Conservation (phyloP, 495 filamentous ascomycete genomes). For the Hypoxylon lienhwacheense region DNA sequence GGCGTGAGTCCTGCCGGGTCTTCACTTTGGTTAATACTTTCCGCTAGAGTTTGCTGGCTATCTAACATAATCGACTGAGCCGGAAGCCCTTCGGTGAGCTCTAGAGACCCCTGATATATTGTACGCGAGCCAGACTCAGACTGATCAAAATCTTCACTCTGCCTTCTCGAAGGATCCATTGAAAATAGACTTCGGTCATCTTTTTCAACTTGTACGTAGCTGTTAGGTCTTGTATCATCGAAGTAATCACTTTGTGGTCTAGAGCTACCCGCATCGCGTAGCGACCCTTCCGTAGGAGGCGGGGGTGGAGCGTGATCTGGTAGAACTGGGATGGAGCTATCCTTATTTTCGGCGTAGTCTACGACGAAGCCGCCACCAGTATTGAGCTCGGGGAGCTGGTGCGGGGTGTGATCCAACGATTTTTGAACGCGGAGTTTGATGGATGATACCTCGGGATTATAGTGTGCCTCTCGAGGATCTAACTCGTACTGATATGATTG, state of each 20-base stretch:
- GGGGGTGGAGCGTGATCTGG: constrained; percentile 45
- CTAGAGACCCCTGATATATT: constrained; percentile 41
- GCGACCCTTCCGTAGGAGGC: constrained; percentile 27
- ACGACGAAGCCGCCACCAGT: constrained; percentile 40
- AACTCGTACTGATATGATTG: constrained; percentile 31
- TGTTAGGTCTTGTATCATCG: constrained; percentile 46
- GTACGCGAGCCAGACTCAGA: constrained; percentile 41
- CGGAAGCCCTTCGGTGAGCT: constrained; percentile 37
- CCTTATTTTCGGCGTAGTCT: constrained; percentile 32
- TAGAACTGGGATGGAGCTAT: constrained; percentile 34
- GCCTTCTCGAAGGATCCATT: constrained; percentile 37
- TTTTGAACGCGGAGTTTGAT: constrained; percentile 25
- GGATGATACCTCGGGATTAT: constrained; percentile 28
- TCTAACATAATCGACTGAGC: constrained; percentile 24
- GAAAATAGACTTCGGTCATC: constrained; percentile 37
- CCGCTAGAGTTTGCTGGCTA: constrained; percentile 36
- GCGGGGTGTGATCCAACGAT: constrained; percentile 20
- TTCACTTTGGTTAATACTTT: constrained; percentile 33
- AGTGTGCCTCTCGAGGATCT: constrained; percentile 22
- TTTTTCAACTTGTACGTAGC: constrained; percentile 40
- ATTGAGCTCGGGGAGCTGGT: constrained; percentile 45
- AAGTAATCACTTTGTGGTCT: constrained; percentile 42
- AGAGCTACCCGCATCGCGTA: constrained; percentile 32
- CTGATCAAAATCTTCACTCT: constrained; percentile 38
- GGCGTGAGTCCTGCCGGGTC: constrained; percentile 30